Evolutionary conservation across 108 stramenopile genomes (phyloP).

Genomic region (Stephanodiscus triporus): DNA sequence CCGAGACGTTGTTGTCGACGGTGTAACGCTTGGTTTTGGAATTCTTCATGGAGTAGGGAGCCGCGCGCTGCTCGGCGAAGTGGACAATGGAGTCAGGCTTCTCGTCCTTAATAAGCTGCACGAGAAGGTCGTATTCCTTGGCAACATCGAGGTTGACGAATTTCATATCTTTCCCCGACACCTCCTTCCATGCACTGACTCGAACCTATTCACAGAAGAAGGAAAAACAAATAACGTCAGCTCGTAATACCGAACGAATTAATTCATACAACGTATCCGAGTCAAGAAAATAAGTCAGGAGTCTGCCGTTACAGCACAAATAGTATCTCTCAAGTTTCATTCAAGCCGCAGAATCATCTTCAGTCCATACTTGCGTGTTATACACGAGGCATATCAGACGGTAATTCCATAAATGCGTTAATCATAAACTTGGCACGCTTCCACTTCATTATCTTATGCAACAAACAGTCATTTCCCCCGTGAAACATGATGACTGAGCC

Average conservation of each 20-base stretch:
- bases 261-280: slow-evolving; percentile 4
- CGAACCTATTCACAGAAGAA: slow-evolving; percentile 60
- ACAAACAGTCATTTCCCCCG: background rate
- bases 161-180: slow-evolving; percentile 89
- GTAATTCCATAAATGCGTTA: slow-evolving; percentile 53
- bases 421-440: slow-evolving; percentile 36
- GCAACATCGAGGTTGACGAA: slow-evolving; percentile 95
- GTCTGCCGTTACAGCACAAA: background rate
- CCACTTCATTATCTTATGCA: background rate
- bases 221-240: background rate
- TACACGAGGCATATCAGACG: slow-evolving; percentile 35
- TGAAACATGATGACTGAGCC: too few relatives aligned
- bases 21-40: slow-evolving; percentile 96
- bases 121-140: slow-evolving; percentile 94
- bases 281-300: background rate
- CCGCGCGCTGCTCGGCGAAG: slow-evolving; percentile 98
- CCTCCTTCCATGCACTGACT: slow-evolving; percentile 92
- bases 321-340: slow-evolving; percentile 35
- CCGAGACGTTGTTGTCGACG: slow-evolving; percentile 96
- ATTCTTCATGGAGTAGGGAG: slow-evolving; percentile 96
- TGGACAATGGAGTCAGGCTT: slow-evolving; percentile 96
- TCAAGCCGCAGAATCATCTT: slow-evolving; percentile 52
- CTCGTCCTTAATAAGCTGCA: slow-evolving; percentile 91
- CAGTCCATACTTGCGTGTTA: slow-evolving; percentile 13
- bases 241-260: slow-evolving; percentile 3